phyloP scores from a whole-genome alignment of 768 basidiomycete genomes.

The Psilocybe sp. region DNA sequence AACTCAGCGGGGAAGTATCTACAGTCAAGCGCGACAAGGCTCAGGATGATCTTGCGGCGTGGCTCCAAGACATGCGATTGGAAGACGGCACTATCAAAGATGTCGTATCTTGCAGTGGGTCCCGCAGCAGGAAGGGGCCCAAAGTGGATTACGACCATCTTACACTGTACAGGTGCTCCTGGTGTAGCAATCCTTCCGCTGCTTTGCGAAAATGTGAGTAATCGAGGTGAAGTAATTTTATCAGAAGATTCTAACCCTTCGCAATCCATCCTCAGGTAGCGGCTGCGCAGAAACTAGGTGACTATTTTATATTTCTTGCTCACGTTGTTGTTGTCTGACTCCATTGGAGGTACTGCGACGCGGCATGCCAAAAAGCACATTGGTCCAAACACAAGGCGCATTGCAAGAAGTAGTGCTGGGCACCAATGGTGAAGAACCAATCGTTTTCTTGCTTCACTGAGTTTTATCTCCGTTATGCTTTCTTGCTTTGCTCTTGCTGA shows the following conservation, averaged over 20 bases:
- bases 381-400: constrained; percentile 21
- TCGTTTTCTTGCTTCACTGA: too few species aligned
- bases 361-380: constrained; percentile 22
- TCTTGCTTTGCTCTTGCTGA: too few species aligned
- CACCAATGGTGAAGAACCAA: too few species aligned
- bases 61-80: constrained; percentile 49
- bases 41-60: constrained; percentile 57
- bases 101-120: constrained; percentile 15
- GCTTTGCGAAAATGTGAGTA: constrained; percentile 21
- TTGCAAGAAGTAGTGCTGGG: constrained; percentile 10
- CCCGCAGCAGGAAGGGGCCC: constrained; percentile 28
- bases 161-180: constrained; percentile 58
- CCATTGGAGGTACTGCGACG: constrained; percentile 18
- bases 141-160: constrained; percentile 48
- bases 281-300: constrained; percentile 22
- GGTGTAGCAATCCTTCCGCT: constrained; percentile 59
- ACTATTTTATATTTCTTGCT: neutral
- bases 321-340: neutral
- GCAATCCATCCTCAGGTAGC: constrained; percentile 14
- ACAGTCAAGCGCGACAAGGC: constrained; percentile 30
- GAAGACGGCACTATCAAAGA: constrained; percentile 28
- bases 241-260: neutral
- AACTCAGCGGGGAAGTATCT: constrained; percentile 15
- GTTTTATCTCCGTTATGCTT: too few species aligned
- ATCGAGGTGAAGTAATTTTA: neutral